Evolutionary conservation across 2,329 filamentous ascomycete genomes (phyloP).

Genomic region (Hymenoscyphus occultus): DNA sequence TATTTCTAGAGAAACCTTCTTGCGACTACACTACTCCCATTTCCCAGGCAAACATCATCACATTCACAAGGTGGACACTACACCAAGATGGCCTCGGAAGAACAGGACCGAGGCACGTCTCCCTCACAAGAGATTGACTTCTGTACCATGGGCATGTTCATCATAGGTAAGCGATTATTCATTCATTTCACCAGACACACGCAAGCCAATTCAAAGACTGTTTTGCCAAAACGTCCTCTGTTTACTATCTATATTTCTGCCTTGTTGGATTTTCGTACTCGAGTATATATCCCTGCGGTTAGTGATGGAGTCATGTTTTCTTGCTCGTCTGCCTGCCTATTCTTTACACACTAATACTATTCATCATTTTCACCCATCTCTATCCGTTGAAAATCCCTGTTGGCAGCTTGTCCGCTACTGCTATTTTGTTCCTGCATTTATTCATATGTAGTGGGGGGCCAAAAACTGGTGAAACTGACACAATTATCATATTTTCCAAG

Average conservation of each 20-base stretch:
- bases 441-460: background rate
- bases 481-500: background rate
- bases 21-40: slow-evolving; percentile 3
- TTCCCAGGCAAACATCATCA: background rate
- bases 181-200: too few relatives aligned
- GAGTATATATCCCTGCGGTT: background rate
- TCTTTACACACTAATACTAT: background rate
- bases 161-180: slow-evolving; percentile 54
- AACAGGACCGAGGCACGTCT: slow-evolving; percentile 25
- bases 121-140: slow-evolving; percentile 55
- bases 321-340: background rate
- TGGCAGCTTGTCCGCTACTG: background rate
- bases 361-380: background rate
- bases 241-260: slow-evolving; percentile 14
- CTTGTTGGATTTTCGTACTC: slow-evolving; percentile 5
- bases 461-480: background rate
- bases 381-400: background rate
- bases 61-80: slow-evolving; percentile 9
- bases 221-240: slow-evolving; percentile 7
- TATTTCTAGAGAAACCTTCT: background rate
- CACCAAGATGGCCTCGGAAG: slow-evolving; percentile 29
- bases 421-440: background rate
- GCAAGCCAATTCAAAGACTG: slow-evolving; percentile 11
- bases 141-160: slow-evolving; percentile 71
- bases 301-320: background rate